Conservation (phyloP, 352 stramenopile species). For the Globisporangium cederbergense region DNA sequence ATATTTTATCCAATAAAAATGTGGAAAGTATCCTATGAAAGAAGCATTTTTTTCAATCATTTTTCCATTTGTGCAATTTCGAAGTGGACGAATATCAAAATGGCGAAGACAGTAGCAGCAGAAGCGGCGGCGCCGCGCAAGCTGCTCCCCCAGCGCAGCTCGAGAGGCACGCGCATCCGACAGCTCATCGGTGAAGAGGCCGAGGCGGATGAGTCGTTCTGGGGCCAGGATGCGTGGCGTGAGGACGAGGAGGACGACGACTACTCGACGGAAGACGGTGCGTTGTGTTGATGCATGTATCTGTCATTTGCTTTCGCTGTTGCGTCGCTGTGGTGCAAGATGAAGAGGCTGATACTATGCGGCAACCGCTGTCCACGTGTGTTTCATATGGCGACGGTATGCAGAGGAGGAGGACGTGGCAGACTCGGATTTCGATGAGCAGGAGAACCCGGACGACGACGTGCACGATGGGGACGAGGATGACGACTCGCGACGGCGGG, state of each 20-base stretch:
- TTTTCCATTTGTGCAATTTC: background rate
- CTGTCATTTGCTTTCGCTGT: background rate
- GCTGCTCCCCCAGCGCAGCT: conserved; percentile 57
- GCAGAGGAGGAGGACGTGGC: conserved; percentile 87
- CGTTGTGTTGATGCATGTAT: background rate
- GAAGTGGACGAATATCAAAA: background rate
- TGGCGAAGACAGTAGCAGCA: background rate
- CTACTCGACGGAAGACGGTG: conserved; percentile 87
- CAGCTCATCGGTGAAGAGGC: conserved; percentile 85
- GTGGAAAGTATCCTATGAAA: no score
- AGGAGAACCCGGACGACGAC: conserved; percentile 78
- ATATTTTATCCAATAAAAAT: no score
- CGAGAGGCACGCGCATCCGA: conserved; percentile 71
- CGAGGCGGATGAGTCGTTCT: conserved; percentile 87
- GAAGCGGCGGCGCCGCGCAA: conserved; percentile 18
- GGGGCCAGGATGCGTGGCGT: conserved; percentile 80
- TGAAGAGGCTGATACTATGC: background rate
- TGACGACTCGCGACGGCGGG: conserved; percentile 24
- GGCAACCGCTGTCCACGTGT: background rate
- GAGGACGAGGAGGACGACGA: conserved; percentile 84
- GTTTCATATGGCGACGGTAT: background rate
- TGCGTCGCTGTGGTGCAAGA: background rate
- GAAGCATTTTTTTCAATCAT: no score
- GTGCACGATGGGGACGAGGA: conserved; percentile 69
- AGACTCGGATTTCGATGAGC: conserved; percentile 86